Base-by-base conservation (phyloP, 176 grass and related monocot genomes). In the Cenchrus fungigraminus region DNA sequence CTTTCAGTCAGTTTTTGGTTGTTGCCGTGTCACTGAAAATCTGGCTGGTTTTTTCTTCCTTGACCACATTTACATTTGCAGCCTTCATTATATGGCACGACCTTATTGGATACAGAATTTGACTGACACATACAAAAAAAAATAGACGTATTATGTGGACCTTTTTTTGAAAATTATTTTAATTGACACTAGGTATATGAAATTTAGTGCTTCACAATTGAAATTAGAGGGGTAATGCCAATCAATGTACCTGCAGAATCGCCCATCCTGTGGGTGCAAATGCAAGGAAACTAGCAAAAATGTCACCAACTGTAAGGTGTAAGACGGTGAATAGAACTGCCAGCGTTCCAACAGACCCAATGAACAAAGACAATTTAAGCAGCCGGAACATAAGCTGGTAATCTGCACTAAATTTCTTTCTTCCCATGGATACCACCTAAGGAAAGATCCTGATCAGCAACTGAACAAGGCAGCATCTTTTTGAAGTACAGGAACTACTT, bases 211-310 rank as follows among this genome's bases (percentile, higher is more conserved):
- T 59, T 55, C 10, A 47, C 34, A 28, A 31, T 65, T 22, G 44
- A 67, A 31, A 88, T 57, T 64, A 71, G 63, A 74, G 65, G 58
- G 13, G 16, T 25, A 51, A 51, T 50, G 29, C 28, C 71, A 46
- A 43, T 81, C 42, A 58, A 68, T 47, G 63, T 95, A 95, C 95
- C 65, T 92, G 91, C 75, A 98, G 85, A 66, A 98, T 82, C 25
- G 95, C 95, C 92, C 95, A 98, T 88, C 92, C 92, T 32, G 92
- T 98, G 12, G 95, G 95, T 80, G 78, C 87, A 59, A 98, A 98
- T 42, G 95, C 92, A 71, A 98, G 91, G 75, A 98, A 87, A 71
- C 92, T 91, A 53, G 87, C 82, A 28, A 97, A 93, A 83, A 97
- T 95, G 68, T 98, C 95, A 57, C 91, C 79, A 31, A 95, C 55